phyloP scores from a whole-genome alignment of 179 eudicot species.

The Spinacia oleracea region DNA sequence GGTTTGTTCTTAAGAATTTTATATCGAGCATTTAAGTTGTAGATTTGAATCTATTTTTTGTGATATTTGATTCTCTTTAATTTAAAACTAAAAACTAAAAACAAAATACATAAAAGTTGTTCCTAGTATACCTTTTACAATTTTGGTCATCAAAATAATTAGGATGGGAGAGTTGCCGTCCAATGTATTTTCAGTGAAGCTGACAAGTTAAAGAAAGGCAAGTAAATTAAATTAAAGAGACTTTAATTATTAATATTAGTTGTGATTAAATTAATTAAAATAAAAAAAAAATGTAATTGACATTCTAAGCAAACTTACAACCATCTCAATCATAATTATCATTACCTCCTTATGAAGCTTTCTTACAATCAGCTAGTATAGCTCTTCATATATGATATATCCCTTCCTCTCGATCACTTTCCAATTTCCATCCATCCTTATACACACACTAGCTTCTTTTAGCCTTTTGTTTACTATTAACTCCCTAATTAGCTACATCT shows the following conservation, averaged over 20 bases:
- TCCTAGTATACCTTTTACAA: neutral
- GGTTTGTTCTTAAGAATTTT: too few relatives aligned
- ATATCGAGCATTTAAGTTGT: too few relatives aligned
- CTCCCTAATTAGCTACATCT: neutral
- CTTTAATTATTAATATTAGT: neutral
- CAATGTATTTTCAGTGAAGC: constrained; percentile 16
- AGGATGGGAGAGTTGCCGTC: constrained; percentile 12
- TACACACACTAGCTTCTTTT: neutral
- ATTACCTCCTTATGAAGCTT: constrained; percentile 29
- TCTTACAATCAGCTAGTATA: too few relatives aligned
- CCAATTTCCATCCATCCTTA: neutral
- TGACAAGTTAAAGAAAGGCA: constrained; percentile 16
- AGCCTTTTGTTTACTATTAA: neutral
- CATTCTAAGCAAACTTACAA: constrained; percentile 27
- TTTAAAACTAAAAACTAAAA: too few relatives aligned
- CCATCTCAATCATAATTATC: constrained; percentile 26
- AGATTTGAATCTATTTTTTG: too few relatives aligned
- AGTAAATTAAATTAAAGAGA: constrained; percentile 18
- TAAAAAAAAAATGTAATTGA: neutral
- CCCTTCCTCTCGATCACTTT: neutral
- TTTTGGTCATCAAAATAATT: neutral
- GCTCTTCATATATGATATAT: too few relatives aligned
- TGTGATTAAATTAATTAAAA: neutral
- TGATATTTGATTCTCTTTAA: too few relatives aligned
- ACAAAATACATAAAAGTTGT: neutral